A percentile compares a stretch with the other conserved stretches of the same genome.
phyloP scores from a whole-genome alignment of 352 stramenopile species.

The Aphanomyces cochlioides region DNA sequence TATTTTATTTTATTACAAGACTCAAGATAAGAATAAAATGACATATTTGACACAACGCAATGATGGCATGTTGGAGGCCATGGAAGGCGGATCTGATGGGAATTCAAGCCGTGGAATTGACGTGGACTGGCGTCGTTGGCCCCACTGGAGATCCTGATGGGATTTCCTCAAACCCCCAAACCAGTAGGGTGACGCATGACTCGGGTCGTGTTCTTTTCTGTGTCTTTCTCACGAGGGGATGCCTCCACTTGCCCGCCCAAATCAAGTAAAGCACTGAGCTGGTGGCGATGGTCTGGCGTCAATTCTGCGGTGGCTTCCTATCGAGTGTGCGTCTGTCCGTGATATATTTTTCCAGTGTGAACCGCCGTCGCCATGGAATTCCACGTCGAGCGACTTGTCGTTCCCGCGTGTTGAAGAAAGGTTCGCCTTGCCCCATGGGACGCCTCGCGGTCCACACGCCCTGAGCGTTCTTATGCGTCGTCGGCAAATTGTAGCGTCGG shows the following conservation, averaged over 20 bases:
- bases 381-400: conserved; percentile 5
- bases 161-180: conserved; percentile 5
- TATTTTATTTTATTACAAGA: not conserved
- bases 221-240: conserved; percentile 8
- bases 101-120: not conserved
- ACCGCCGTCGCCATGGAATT: not conserved
- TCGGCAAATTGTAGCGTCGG: conserved; percentile 54
- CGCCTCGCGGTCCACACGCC: not conserved
- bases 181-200: not conserved
- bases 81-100: not conserved
- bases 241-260: conserved; percentile 9
- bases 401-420: conserved; percentile 4
- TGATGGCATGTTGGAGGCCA: not conserved
- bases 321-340: not conserved
- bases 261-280: conserved; percentile 1
- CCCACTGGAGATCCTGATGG: not conserved
- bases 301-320: not conserved
- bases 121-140: not conserved
- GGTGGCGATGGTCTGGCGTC: not conserved
- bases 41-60: not conserved
- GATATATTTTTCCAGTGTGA: not conserved
- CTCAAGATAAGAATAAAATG: not conserved
- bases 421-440: not conserved
- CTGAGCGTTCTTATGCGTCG: conserved; percentile 6
- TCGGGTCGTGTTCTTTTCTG: conserved; percentile 8